phyloP scores from a whole-genome alignment of 2,329 filamentous ascomycete species.

The Exophiala sp. region DNA sequence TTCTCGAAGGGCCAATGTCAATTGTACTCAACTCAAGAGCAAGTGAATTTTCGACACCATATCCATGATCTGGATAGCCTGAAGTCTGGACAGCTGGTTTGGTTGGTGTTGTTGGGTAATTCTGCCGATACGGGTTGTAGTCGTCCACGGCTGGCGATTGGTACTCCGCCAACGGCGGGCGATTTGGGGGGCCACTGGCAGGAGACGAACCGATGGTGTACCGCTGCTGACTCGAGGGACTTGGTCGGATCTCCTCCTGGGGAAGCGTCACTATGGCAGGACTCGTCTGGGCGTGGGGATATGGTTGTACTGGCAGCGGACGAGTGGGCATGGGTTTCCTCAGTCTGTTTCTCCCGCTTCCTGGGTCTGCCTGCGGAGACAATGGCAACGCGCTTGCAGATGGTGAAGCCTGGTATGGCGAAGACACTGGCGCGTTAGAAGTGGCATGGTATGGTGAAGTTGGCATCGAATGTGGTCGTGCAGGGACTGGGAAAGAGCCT shows the following conservation, averaged over 20 bases:
- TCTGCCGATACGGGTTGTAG: constrained; percentile 23
- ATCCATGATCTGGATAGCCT: constrained; percentile 1
- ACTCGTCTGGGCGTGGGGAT: constrained; percentile 23
- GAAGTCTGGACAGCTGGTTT: constrained; percentile 10
- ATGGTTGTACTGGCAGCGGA: constrained; percentile 26
- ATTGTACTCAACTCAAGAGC: constrained; percentile 56
- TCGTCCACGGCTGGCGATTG: constrained; percentile 19
- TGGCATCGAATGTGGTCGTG: constrained; percentile 30
- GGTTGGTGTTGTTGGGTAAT: constrained; percentile 27
- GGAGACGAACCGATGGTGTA: constrained; percentile 19
- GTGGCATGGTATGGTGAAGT: constrained; percentile 29
- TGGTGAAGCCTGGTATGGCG: constrained; percentile 20
- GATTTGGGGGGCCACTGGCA: constrained; percentile 5
- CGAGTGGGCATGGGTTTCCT: constrained; percentile 25
- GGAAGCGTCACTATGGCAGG: constrained; percentile 13
- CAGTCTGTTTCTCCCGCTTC: constrained; percentile 29
- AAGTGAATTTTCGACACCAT: constrained; percentile 43
- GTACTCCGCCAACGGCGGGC: constrained; percentile 25
- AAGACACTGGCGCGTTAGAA: constrained; percentile 29
- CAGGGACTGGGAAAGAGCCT: constrained; percentile 24
- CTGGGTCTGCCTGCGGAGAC: constrained; percentile 29
- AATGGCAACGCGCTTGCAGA: constrained; percentile 24
- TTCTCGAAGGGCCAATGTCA: constrained; percentile 41
- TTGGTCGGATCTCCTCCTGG: constrained; percentile 7
- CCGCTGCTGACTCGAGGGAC: constrained; percentile 10